Conservation (phyloP, 345 rosid genomes). For the Nasturtium officinale region DNA sequence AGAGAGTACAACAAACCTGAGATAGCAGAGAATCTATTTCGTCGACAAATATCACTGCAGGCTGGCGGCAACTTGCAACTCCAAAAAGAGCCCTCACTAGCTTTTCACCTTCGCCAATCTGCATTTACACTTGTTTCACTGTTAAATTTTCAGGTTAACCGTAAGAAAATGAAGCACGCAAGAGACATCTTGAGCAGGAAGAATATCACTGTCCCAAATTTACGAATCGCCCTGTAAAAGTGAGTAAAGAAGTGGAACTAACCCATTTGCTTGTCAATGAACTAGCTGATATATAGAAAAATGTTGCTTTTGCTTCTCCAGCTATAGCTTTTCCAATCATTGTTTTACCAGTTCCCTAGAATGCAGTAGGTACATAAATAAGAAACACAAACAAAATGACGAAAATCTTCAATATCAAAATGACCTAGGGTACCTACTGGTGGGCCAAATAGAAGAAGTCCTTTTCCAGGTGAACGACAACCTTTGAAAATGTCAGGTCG, state of each 20-base stretch:
- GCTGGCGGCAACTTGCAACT: constrained; percentile 98
- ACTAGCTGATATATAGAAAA: constrained; percentile 97
- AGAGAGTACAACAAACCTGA: constrained; percentile 59
- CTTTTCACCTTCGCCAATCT: constrained; percentile 99
- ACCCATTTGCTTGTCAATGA: constrained; percentile 99
- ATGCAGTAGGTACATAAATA: constrained; percentile 30
- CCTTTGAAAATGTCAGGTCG: constrained; percentile 97
- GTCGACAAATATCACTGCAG: constrained; percentile 97
- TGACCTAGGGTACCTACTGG: constrained; percentile 62
- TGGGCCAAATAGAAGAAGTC: constrained; percentile 98
- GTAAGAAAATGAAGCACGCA: constrained; percentile 4
- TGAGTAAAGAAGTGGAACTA: constrained; percentile 39
- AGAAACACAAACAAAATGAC: constrained; percentile 19
- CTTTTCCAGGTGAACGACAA: constrained; percentile 98
- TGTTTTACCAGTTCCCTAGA: constrained; percentile 95
- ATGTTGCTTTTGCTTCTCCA: constrained; percentile 99
- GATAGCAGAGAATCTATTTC: constrained; percentile 98
- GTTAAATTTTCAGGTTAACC: not conserved
- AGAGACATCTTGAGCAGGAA: constrained; percentile 14
- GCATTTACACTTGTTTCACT: constrained; percentile 29
- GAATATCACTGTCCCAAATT: not conserved
- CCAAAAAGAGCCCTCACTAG: constrained; percentile 98
- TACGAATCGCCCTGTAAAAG: not conserved
- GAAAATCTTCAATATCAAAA: constrained; percentile 13
- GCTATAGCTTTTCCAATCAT: constrained; percentile 99